Evolutionary conservation across 129 eudicot genomes (phyloP).

Genomic region (Calendula officinalis): DNA sequence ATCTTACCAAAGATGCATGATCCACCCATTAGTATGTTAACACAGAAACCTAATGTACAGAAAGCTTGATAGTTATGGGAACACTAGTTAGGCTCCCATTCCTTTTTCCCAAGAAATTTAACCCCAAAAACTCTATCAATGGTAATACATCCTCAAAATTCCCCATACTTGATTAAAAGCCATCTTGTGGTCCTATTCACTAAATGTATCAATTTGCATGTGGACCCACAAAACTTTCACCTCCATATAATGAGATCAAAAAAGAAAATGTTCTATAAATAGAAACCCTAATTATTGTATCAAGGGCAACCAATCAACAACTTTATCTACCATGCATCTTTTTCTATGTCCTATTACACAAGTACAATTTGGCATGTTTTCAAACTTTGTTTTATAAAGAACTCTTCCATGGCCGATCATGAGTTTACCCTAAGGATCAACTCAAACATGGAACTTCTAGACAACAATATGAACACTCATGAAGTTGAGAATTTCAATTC

Average conservation of each 20-base stretch:
- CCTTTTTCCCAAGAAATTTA: constrained; percentile 34
- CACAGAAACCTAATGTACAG: constrained; percentile 18
- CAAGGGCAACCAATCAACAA: constrained; percentile 31
- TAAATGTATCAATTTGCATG: constrained; percentile 34
- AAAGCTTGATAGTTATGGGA: constrained; percentile 37
- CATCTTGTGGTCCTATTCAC: constrained; percentile 50
- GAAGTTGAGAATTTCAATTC: constrained; percentile 36
- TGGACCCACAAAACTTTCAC: constrained; percentile 37
- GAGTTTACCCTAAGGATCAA: constrained; percentile 8
- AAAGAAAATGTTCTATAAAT: constrained; percentile 31
- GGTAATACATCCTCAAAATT: constrained; percentile 38
- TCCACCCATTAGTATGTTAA: constrained; percentile 25
- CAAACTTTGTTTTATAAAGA: constrained; percentile 20
- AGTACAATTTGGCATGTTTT: constrained; percentile 32
- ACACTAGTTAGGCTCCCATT: constrained; percentile 37
- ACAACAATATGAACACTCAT: constrained; percentile 42
- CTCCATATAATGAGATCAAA: constrained; percentile 30
- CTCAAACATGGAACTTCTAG: constrained; percentile 39
- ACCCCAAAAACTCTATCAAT: constrained; percentile 30
- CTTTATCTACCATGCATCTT: constrained; percentile 35
- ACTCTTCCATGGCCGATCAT: constrained; percentile 28
- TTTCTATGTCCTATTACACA: constrained; percentile 28
- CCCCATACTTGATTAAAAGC: constrained; percentile 49
- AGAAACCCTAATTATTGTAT: constrained; percentile 44
- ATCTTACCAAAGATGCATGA: constrained; percentile 35